phyloP scores from a whole-genome alignment of 371 early-diverging fungal genomes.

The Apophysomyces trapeziformis region DNA sequence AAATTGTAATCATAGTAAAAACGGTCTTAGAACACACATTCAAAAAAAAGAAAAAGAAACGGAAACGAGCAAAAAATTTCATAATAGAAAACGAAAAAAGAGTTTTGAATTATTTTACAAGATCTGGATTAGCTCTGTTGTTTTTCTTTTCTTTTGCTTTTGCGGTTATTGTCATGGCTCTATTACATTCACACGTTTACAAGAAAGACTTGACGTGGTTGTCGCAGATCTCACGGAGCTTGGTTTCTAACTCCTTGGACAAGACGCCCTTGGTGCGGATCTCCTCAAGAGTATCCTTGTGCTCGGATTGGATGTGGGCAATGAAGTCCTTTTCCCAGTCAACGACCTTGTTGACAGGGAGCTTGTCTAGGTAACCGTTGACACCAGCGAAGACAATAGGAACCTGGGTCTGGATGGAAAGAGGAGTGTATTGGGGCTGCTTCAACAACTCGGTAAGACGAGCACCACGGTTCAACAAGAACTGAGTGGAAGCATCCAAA shows the following conservation, averaged over 20 bases:
- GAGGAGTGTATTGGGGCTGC: constrained; percentile 93
- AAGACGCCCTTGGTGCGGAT: constrained; percentile 85
- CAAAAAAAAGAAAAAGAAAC: constrained; percentile 10
- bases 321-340: constrained; percentile 92
- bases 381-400: constrained; percentile 94
- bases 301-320: constrained; percentile 86
- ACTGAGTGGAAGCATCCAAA: too few species aligned
- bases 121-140: neutral
- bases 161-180: neutral
- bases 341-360: constrained; percentile 87
- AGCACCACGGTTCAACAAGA: too few species aligned
- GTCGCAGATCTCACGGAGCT: constrained; percentile 82
- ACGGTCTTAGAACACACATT: neutral
- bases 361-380: constrained; percentile 97
- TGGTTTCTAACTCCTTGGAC: constrained; percentile 79
- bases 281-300: constrained; percentile 82
- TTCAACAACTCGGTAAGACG: constrained; percentile 70
- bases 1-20: constrained; percentile 5
- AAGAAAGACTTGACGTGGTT: constrained; percentile 89
- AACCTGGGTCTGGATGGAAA: constrained; percentile 93
- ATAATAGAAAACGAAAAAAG: neutral
- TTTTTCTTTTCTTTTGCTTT: neutral
- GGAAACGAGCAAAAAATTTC: constrained; percentile 3
- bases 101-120: neutral
- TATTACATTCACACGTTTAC: constrained; percentile 32